Evolutionary conservation across 768 basidiomycete genomes (phyloP), one percentile per base, ranked within the genome.

Genomic region (Boletus coccyginus): DNA sequence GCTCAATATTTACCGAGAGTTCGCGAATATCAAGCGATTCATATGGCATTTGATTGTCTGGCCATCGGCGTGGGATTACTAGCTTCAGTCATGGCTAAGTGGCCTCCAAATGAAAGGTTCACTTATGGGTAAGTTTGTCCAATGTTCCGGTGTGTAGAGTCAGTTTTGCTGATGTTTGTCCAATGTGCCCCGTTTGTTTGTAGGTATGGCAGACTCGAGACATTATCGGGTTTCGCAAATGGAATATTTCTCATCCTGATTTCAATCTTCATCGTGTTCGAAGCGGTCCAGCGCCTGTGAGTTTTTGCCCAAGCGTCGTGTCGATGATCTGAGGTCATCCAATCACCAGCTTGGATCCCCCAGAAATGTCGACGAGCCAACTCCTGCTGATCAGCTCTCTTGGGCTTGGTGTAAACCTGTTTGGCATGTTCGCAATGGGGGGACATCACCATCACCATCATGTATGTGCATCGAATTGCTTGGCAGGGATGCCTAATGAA

Each of bases 31-130:
- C 27, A 61, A 98, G 96, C 97, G 21, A 98, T 99, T 38, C 97
- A 99, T 68, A 99, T 98, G 97, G 92, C 94, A 12, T 99, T 99
- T 63, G 97, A 99, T 74, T 98, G 97, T 67, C 86, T 98, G 82
- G 96, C 96, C 1, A 93, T 99, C 50, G 94, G 86, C 0, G 92
- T 99, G 50, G 97, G 97, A 3, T 80, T 99, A 3, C 85, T 97
- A 54, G 97, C 97, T 7, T 95, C 92, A 10, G 91, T 99, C 7
- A 98, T 98, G 90, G 94, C 96, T 3, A 95, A 90, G 12, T 98
- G 97, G 97, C 88, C 92, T 39, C 90, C 94, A 0, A 94, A 98
- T 74, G 89, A 90, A 63, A 79, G 85, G 36, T 99, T 93, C 74
- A 98, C 97, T 16, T 99, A 97, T 70, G 97, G 97, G 90, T 91